Evolutionary conservation across 2,329 filamentous ascomycete genomes (phyloP).

Genomic region (Drechslerella dactyloides): DNA sequence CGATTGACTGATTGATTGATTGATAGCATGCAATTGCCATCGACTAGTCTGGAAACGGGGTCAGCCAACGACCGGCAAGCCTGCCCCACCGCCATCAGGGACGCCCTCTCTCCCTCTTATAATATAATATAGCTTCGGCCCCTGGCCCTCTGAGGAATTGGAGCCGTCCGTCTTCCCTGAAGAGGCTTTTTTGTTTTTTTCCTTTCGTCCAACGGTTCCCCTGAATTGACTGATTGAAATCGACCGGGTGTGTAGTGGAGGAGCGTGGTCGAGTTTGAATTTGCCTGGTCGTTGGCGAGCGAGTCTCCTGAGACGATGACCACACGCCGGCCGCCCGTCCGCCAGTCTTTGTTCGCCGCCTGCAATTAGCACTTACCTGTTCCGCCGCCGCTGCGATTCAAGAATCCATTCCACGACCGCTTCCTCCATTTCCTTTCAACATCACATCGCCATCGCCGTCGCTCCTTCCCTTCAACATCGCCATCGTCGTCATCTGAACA

Average conservation of each 20-base stretch:
- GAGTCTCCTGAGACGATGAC: constrained; percentile 1
- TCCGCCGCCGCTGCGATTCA: neutral
- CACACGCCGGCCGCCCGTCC: neutral
- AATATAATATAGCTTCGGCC: constrained; percentile 4
- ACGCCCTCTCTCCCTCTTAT: neutral
- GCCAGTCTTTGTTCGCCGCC: neutral
- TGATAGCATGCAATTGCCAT: constrained; percentile 4
- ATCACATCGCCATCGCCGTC: neutral
- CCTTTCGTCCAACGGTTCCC: constrained; percentile 3
- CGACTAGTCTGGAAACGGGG: constrained; percentile 29
- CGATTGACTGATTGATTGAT: constrained; percentile 33
- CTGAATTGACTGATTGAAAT: constrained; percentile 1
- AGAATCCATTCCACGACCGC: neutral
- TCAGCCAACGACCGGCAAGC: neutral
- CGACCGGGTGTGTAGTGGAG: neutral
- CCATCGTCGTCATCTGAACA: constrained; percentile 1
- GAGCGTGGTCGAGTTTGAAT: neutral
- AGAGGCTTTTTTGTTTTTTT: constrained; percentile 1
- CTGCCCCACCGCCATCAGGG: constrained; percentile 1
- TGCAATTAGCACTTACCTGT: neutral
- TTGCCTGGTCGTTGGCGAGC: neutral
- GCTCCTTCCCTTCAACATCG: neutral
- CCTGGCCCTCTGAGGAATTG: neutral
- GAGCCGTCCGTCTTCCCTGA: constrained; percentile 1
- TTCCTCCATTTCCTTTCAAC: neutral